Evolutionary conservation across 768 basidiomycete genomes (phyloP).

Genomic region (Holtermannia corniformis): DNA sequence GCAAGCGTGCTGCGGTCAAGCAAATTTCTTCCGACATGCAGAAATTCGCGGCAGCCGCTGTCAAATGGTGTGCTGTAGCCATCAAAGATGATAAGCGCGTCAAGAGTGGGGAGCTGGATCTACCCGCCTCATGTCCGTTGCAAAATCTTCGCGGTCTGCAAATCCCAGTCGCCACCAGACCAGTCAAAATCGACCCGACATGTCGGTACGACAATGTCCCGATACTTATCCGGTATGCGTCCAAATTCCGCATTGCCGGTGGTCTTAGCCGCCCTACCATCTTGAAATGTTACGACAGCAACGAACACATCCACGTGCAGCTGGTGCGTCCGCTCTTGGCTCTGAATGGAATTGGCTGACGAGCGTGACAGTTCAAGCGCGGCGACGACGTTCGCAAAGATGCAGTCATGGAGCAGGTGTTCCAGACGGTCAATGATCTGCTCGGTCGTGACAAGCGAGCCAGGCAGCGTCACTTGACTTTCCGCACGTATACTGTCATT

Average conservation of each 20-base stretch:
- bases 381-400: conserved; percentile 91
- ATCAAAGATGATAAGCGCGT: neutral
- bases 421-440: conserved; percentile 73
- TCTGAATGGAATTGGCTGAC: neutral
- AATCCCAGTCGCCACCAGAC: conserved; percentile 76
- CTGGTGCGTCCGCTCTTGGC: conserved; percentile 56
- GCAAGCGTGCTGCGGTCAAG: conserved; percentile 9
- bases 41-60: conserved; percentile 21
- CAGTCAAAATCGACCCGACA: conserved; percentile 60
- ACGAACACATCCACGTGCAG: conserved; percentile 62
- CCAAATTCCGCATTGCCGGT: conserved; percentile 56
- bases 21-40: conserved; percentile 16
- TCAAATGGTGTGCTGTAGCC: conserved; percentile 17
- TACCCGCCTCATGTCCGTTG: conserved; percentile 39
- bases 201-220: conserved; percentile 59
- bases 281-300: conserved; percentile 55
- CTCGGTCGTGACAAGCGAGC: conserved; percentile 67
- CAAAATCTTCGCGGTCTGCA: conserved; percentile 48
- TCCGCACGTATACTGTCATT: conserved; percentile 81
- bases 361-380: conserved; percentile 71
- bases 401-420: conserved; percentile 98
- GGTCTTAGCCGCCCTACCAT: conserved; percentile 81
- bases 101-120: conserved; percentile 2
- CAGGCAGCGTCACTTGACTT: conserved; percentile 56
- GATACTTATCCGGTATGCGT: conserved; percentile 59